phyloP scores from a whole-genome alignment of 805 yeast species.

The Pichia deserticola region DNA sequence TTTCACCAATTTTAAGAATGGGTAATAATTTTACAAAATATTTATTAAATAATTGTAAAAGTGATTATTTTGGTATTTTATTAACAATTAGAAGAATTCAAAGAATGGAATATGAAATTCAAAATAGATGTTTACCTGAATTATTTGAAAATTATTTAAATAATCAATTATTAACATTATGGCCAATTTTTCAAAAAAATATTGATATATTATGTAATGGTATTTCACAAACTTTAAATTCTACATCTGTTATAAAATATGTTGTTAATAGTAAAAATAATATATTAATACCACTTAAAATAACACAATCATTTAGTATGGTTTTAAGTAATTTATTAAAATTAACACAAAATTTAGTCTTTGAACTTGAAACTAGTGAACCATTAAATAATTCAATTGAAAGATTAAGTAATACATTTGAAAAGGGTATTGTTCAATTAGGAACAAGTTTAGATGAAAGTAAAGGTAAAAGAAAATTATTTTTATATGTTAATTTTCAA shows the following conservation, averaged over 20 bases:
- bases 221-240: slow-evolving; percentile 46
- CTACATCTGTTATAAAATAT: slow-evolving; percentile 26
- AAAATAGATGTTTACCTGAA: slow-evolving; percentile 62
- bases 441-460: slow-evolving; percentile 39
- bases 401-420: slow-evolving; percentile 73
- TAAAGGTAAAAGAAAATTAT: slow-evolving; percentile 45
- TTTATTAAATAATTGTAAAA: slow-evolving; percentile 29
- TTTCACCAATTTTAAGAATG: slow-evolving; percentile 43
- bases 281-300: slow-evolving; percentile 42
- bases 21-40: slow-evolving; percentile 42
- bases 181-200: slow-evolving; percentile 81
- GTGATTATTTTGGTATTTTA: slow-evolving; percentile 71
- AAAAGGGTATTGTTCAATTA: slow-evolving; percentile 65
- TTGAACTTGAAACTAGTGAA: slow-evolving; percentile 40
- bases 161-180: slow-evolving; percentile 55
- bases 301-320: slow-evolving; percentile 76
- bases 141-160: slow-evolving; percentile 59
- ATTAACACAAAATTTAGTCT: slow-evolving; percentile 31
- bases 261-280: slow-evolving; percentile 20
- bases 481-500: slow-evolving; percentile 66
- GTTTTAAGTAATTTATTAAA: slow-evolving; percentile 64
- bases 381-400: slow-evolving; percentile 66
- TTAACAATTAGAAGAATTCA: slow-evolving; percentile 69
- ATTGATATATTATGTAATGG: slow-evolving; percentile 74
- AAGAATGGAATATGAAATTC: slow-evolving; percentile 54